phyloP scores from a whole-genome alignment of 1,284 basidiomycete genomes.

The Cystobasidium slooffiae region DNA sequence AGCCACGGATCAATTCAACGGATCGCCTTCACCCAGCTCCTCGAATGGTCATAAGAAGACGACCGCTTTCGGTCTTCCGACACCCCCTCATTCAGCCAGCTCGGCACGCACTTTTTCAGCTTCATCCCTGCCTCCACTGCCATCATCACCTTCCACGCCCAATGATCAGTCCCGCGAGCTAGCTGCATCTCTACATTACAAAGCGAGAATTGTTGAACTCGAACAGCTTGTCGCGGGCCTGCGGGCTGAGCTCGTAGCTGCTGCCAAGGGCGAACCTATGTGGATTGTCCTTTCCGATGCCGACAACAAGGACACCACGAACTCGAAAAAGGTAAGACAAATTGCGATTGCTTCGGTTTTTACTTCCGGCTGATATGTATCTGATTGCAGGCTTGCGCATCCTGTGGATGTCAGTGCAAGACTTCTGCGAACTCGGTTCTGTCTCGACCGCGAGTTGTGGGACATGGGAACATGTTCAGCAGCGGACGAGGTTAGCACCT shows the following conservation, averaged over 20 bases:
- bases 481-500: conserved; percentile 20
- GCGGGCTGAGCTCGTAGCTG: conserved; percentile 18
- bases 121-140: not conserved
- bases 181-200: conserved; percentile 3
- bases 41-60: not conserved
- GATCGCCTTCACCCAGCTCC: not conserved
- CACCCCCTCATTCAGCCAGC: conserved; percentile 37
- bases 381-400: not conserved
- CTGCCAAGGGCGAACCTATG: not conserved
- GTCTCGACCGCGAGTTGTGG: conserved; percentile 32
- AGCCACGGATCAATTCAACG: conserved; percentile 2
- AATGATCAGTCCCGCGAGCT: not conserved
- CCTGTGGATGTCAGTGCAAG: conserved; percentile 33
- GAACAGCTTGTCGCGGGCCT: conserved; percentile 22
- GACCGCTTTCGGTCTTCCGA: conserved; percentile 26
- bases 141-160: conserved; percentile 2
- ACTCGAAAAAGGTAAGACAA: conserved; percentile 5
- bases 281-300: not conserved
- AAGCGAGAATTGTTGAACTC: conserved; percentile 25
- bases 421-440: conserved; percentile 18
- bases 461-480: conserved; percentile 43
- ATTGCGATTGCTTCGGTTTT: not conserved
- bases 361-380: not conserved
- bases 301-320: not conserved
- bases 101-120: conserved; percentile 36